Percentiles rank a stretch among this genome's conserved stretches.
phyloP scores from a whole-genome alignment of 2,329 filamentous ascomycete species.

The Exophiala lecanii-corni region DNA sequence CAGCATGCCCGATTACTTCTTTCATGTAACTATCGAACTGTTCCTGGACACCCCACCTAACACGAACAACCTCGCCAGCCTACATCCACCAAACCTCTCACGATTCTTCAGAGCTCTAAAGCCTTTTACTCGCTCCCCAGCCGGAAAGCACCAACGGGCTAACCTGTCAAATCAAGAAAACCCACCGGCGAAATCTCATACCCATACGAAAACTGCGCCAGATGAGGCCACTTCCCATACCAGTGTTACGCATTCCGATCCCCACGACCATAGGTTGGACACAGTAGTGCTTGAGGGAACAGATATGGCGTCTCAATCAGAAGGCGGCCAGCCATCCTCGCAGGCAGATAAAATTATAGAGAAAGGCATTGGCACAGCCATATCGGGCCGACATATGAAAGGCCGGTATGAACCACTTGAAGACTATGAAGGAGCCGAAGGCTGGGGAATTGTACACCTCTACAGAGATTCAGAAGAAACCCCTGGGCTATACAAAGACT shows the following conservation, averaged over 20 bases:
- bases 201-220: conserved; percentile 5
- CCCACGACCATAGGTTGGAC: conserved; percentile 73
- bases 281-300: conserved; percentile 75
- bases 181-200: background rate
- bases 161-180: conserved; percentile 14
- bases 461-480: conserved; percentile 82
- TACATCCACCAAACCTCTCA: conserved; percentile 9
- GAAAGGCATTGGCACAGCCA: conserved; percentile 47
- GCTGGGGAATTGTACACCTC: conserved; percentile 87
- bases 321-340: conserved; percentile 8
- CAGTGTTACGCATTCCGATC: conserved; percentile 23
- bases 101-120: conserved; percentile 23
- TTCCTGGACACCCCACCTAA: conserved; percentile 36
- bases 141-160: conserved; percentile 12
- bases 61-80: conserved; percentile 3
- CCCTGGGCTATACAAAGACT: conserved; percentile 53
- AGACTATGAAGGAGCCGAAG: conserved; percentile 65
- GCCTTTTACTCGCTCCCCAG: conserved; percentile 18
- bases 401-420: conserved; percentile 70
- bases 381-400: conserved; percentile 72
- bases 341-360: conserved; percentile 38
- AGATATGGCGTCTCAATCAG: conserved; percentile 52
- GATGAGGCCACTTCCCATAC: conserved; percentile 16
- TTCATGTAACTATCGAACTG: conserved; percentile 58
- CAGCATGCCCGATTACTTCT: conserved; percentile 63